Base-by-base conservation (phyloP, 1,284 basidiomycete genomes). In the Leccinum griseonigrum region DNA sequence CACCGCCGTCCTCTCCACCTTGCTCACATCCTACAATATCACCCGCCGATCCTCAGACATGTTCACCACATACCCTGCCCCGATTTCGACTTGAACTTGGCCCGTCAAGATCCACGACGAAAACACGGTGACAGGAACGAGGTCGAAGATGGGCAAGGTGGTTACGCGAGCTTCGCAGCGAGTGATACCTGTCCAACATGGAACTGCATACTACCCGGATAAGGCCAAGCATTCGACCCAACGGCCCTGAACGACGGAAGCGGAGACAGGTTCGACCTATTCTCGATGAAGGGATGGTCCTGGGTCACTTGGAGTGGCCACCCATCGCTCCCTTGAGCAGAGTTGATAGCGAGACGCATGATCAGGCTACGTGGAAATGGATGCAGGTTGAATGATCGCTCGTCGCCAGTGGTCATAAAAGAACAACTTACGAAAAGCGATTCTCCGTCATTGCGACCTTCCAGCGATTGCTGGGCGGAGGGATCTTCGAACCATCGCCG, bases 241-340 rank as follows among this genome's bases (percentile, higher is more conserved):
- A 22, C n/a, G 3, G 1, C n/a, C 13, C n/a, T 8, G n/a, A 59
- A 66, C 10, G 59, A 29, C 1, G 64, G 64, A 40, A 66, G 64
- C 1, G 64, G 64, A 2, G 64, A 60, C 2, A 61, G 64, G 57
- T 66, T 54, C 18, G 38, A 36, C 1, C 40, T 11, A 2, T 10
- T 3, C 7, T 61, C 59, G 16, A 66, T 31, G 48, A 64, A 64
- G 14, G 64, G 64, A 5, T 66, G 66, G 4, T 36, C 3, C 6
- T 48, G 3, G 14, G 57, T 50, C 2, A 66, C 64, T 2, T 43
- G 46, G 34, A 66, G 59, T 4, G 59, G 52, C 64, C 64, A 66
- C 0, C 0, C 2, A 1, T 66, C 59, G 36, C 65, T 61, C 9
- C 50, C 62, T 6, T 28, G 1, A 6, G 26, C 14, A 56, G 59